Evolutionary conservation across 495 filamentous ascomycete genomes (phyloP).

Genomic region (Aspergillus incahuasiensis): DNA sequence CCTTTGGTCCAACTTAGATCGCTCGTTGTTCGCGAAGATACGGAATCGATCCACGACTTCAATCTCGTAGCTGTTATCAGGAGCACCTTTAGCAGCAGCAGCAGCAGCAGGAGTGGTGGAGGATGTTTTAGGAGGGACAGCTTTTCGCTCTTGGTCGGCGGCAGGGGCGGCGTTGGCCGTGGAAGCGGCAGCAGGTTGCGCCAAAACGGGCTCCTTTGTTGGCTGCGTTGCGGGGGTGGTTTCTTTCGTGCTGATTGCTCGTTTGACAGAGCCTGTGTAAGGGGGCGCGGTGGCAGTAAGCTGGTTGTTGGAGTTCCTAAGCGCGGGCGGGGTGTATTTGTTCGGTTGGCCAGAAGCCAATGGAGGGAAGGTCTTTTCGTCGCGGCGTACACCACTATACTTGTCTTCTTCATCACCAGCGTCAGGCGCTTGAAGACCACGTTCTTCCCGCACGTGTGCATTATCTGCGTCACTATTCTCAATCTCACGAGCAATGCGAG

Average conservation of each 20-base stretch:
- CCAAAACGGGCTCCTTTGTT: constrained; percentile 30
- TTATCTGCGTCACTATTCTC: constrained; percentile 65
- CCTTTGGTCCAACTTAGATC: constrained; percentile 64
- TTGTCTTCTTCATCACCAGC: constrained; percentile 87
- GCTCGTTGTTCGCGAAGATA: constrained; percentile 73
- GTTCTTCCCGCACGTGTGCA: constrained; percentile 82
- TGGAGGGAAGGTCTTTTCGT: constrained; percentile 62
- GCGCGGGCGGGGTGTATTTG: constrained; percentile 86
- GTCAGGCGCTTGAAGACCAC: constrained; percentile 62
- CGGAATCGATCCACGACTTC: constrained; percentile 78
- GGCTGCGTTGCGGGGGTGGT: constrained; percentile 4
- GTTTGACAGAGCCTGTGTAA: constrained; percentile 45
- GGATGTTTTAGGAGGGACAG: constrained; percentile 19
- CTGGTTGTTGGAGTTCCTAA: constrained; percentile 50
- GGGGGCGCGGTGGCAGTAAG: constrained; percentile 67
- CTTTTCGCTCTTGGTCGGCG: constrained; percentile 38
- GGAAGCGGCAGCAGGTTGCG: constrained; percentile 29
- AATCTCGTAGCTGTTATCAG: constrained; percentile 59
- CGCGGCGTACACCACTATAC: constrained; percentile 87
- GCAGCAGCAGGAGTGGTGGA: constrained; percentile 24
- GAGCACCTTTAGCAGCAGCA: constrained; percentile 55
- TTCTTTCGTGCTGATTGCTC: constrained; percentile 24
- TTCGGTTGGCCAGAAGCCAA: constrained; percentile 58
- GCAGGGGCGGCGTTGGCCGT: constrained; percentile 8
- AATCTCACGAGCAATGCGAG: constrained; percentile 84